Evolutionary conservation across 2,329 filamentous ascomycete species (phyloP), one percentile per base, ranked within the genome.

Genomic region (Curvularia spicifera): DNA sequence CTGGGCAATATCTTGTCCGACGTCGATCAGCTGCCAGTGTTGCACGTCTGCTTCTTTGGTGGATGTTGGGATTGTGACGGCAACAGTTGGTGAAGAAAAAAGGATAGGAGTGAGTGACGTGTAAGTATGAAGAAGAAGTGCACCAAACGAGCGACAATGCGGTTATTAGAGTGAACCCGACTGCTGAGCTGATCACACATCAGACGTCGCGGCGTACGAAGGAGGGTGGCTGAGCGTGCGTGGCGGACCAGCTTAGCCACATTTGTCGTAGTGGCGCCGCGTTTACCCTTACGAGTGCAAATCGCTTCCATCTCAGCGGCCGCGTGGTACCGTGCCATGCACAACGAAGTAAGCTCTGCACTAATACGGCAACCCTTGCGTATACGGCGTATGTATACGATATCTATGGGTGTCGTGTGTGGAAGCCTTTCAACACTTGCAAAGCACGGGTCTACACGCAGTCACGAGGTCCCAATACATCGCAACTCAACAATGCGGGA

Each of bases 121-220:
- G 52, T n/a, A 48, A 10, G 31, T 15, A 42, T 47, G 35, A 29
- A 42, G 24, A 40, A 48, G 29, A 28, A 35, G 28, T 24, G 31
- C 29, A 28, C 22, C 35, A 28, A 50, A 51, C 8, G 51, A 58
- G 33, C 46, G 51, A 50, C 42, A 29, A 45, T 28, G 45, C 47
- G 45, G 20, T 42, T n/a, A 44, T 44, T 37, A 26, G 33, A 37
- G 20, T 40, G 33, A 40, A 40, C 18, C 26, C 24, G 31, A 45
- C 29, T 26, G 40, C 50, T 42, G 51, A 56, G 47, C 51, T 48
- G 52, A 49, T 59, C 57, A 59, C 44, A 59, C 57, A 57, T 39
- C 43, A 59, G 37, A 57, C 33, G 57, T 59, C 57, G 53, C 53
- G 53, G 57, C 57, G 35, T 50, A 51, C 56, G 56, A 58, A 57